Conservation (phyloP, 305 asterid species). For the Fraxinus platypoda region DNA sequence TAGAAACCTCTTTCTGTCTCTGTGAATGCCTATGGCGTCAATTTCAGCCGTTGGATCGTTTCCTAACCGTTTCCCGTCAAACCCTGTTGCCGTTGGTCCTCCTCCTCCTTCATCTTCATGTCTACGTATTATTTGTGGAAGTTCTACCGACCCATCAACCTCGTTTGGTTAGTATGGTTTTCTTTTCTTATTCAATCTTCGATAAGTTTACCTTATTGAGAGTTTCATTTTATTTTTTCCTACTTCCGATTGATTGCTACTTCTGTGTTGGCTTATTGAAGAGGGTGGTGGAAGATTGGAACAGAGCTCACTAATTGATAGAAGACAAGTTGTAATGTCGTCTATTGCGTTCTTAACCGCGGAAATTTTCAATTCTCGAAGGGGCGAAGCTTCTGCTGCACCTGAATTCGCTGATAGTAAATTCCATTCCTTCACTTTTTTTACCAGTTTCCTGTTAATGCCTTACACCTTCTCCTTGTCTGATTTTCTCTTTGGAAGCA, state of each 20-base stretch:
- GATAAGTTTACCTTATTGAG: not conserved
- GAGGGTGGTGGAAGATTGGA: slow-evolving; percentile 42
- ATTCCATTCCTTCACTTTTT: slow-evolving; percentile 14
- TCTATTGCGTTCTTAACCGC: slow-evolving; percentile 56
- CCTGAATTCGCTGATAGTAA: slow-evolving; percentile 86
- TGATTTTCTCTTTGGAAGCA: not conserved
- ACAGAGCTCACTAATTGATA: slow-evolving; percentile 37
- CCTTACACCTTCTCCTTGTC: not conserved
- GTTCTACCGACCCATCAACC: slow-evolving; percentile 25
- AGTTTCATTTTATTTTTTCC: not conserved
- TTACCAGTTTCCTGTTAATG: not conserved
- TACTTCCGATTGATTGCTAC: not conserved
- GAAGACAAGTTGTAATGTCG: slow-evolving; percentile 58
- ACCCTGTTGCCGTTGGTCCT: slow-evolving; percentile 13
- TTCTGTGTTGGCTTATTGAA: slow-evolving; percentile 23
- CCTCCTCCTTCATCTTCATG: slow-evolving; percentile 14
- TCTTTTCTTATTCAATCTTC: slow-evolving; percentile 1
- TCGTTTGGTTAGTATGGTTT: slow-evolving; percentile 30
- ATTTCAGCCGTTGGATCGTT: slow-evolving; percentile 49
- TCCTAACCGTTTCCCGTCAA: slow-evolving; percentile 37
- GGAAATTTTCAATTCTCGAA: slow-evolving; percentile 26
- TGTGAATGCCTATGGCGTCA: slow-evolving; percentile 37
- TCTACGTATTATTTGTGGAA: slow-evolving; percentile 26
- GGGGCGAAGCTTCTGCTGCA: slow-evolving; percentile 50
- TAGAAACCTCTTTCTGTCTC: slow-evolving; percentile 28